Evolutionary conservation across 129 eudicot species (phyloP), one percentile per base, ranked within the genome.

Genomic region (Flaveria bidentis): DNA sequence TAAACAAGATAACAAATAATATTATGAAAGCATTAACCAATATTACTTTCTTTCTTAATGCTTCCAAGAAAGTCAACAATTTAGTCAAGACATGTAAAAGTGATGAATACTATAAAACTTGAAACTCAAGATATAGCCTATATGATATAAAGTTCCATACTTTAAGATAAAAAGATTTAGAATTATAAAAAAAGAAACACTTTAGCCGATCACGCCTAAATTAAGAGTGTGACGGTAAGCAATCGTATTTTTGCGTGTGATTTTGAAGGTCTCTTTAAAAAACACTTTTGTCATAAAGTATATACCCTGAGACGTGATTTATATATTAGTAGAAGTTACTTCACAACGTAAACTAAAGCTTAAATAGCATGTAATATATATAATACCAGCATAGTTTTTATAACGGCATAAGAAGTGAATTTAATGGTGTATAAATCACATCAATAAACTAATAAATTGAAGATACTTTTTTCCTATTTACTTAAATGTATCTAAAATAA

Each of bases 101-200:
- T 70, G 63, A 70, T 44, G 51, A 67, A 14, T 77, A 25, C 69
- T 44, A 68, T 46, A 77, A 77, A 56, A 67, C 74, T 50, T 67
- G 81, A 68, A 56, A 28, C 81, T 44, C 81, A 69, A 76, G 80
- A 39, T 65, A 75, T 36, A 36, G 41, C 41, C 41, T 36, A 36
- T n/a, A 47, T 30, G 64, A 20, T 30, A 47, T 51, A 49, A 33
- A 20, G 52, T 15, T 66, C 9, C 9, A 17, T 0, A 50, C 4
- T 39, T n/a, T 36, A 64, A 18, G 63, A 18, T 64, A 64, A 30
- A 64, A 49, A 28, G 55, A 30, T 8, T 46, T 45, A 45, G 3
- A 45, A 9, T 8, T 8, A 9, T 2, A 8, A 11, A 76, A 76
- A 76, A 39, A 58, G 5, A 76, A 18, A 51, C 66, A 14, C 55